Base-by-base conservation (phyloP, 176 grass and related monocot species). In the Dactylis glomerata region DNA sequence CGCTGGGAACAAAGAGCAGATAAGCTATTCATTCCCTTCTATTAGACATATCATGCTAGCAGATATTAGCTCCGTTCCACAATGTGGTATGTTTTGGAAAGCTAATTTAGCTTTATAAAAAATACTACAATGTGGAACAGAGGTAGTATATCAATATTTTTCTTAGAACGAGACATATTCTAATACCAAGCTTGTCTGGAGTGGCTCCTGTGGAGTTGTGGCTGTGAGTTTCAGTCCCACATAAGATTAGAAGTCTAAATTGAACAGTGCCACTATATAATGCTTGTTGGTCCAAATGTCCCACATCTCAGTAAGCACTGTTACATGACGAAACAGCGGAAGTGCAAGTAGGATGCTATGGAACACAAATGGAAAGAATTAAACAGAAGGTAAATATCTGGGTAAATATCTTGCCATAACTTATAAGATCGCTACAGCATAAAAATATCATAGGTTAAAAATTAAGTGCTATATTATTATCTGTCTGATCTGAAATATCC, bases 41-140 rank as follows among this genome's bases (percentile, higher is more conserved):
- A 50, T 76, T 20, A 22, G 22, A 51, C 13, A 63, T 40, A 62
- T 51, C 55, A 73, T 86, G 76, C 66, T 81, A 80, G 30, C n/a
- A 66, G 19, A 80, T 45, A 40, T 6, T 40, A 40, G 1, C 6
- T 40, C 6, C 38, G 38, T 8, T 36, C 5, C 34, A 36, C 2
- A 36, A 36, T 36, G 34, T 36, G 5, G 34, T 36, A 36, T 36
- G 34, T 36, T 36, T 36, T 36, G 34, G 34, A 36, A 36, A 36
- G 34, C 34, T 36, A 36, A 36, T 3, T 36, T 36, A 36, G 34
- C 34, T 36, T 36, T 36, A 2, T 36, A 36, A 36, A 36, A 36
- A 5, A 36, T 36, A 36, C 34, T 36, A 36, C 34, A 36, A 3
- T 40, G 38, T 40, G 38, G 34, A 40, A 40, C 38, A 40, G 38